Evolutionary conservation across 352 stramenopile genomes (phyloP), one percentile per base, ranked within the genome.

Genomic region (Phytopythium sindhum): DNA sequence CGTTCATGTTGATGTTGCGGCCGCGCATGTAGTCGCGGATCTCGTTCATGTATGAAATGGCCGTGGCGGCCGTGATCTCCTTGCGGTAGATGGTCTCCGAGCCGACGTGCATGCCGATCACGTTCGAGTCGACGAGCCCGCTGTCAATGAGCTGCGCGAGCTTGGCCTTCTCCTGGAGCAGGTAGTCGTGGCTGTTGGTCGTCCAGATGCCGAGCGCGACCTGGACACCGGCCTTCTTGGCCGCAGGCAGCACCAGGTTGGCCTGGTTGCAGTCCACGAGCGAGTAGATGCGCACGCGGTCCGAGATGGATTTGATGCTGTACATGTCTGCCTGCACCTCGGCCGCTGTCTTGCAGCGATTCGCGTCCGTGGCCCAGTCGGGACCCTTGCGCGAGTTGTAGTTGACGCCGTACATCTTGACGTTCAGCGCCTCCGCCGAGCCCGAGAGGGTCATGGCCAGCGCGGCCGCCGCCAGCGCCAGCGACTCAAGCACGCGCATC

Each of bases 131-230:
- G 12, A 90, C 62, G 2, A 88, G 58, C 0, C 72, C 73, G 11
- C 6, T 56, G 33, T 78, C 68, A 54, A 90, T 74, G 31, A 90
- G 53, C 14, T 47, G n/a, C 1, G 44, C 61, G 3, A 91, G 70
- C 59, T 79, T 78, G 4, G 31, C 51, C 52, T 84, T 80, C 72
- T 90, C 81, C 10, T 68, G 39, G 1, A 80, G 45, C n/a, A 90
- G 62, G 39, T 82, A 70, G 9, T 74, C 63, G 21, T 73, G 60
- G 44, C 69, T 63, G 0, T 64, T 60, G 12, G 62, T 81, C 19
- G 82, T 88, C 80, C 80, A 93, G 41, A 93, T 80, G 29, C 82
- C 84, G 5, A 91, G 66, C 54, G 81, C 74, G 44, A 93, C 69
- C 56, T 83, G 67, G 17, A 91, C 37, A 2, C 78, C 76, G 10